These are phyloP conservation scores for Vachellia collinsii DNA, from an alignment of 306 rosid species.

Conservation along the genomic window DNA sequence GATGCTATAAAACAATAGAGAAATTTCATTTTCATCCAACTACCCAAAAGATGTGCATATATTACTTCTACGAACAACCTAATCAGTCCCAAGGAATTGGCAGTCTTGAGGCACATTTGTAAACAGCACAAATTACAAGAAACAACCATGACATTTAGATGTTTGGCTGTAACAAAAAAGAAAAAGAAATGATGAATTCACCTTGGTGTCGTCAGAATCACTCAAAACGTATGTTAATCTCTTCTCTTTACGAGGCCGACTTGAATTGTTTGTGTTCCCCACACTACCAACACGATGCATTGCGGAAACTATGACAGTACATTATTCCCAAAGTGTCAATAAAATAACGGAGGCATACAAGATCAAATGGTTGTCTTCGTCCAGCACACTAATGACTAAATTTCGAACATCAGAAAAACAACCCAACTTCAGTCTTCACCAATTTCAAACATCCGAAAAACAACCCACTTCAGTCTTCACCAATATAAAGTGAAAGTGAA, in stretches of 20 bases:
- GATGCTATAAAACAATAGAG: neutral
- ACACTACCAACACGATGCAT: conserved; percentile 93
- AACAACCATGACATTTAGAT: conserved; percentile 22
- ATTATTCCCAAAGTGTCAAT: conserved; percentile 30
- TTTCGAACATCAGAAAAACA: conserved; percentile 19
- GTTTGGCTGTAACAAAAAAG: conserved; percentile 5
- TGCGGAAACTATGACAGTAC: conserved; percentile 48
- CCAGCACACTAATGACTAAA: conserved; percentile 26
- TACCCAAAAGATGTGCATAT: neutral
- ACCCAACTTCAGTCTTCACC: conserved; percentile 15
- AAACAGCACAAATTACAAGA: conserved; percentile 24
- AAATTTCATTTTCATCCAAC: neutral
- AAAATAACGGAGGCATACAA: conserved; percentile 1
- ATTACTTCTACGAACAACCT: conserved; percentile 20
- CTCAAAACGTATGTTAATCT: conserved; percentile 73
- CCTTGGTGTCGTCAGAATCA: conserved; percentile 75
- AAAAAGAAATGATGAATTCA: conserved; percentile 33
- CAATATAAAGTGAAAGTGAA: conserved; percentile 7
- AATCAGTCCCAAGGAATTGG: conserved; percentile 22
- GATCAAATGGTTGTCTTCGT: conserved; percentile 10
- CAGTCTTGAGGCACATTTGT: conserved; percentile 17
- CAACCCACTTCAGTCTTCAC: conserved; percentile 16
- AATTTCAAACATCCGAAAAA: conserved; percentile 18
- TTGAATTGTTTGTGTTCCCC: conserved; percentile 71
- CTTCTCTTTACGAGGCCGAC: conserved; percentile 82